Conservation (phyloP, 1,284 basidiomycete genomes). For the Papiliotrema nemorosa region DNA sequence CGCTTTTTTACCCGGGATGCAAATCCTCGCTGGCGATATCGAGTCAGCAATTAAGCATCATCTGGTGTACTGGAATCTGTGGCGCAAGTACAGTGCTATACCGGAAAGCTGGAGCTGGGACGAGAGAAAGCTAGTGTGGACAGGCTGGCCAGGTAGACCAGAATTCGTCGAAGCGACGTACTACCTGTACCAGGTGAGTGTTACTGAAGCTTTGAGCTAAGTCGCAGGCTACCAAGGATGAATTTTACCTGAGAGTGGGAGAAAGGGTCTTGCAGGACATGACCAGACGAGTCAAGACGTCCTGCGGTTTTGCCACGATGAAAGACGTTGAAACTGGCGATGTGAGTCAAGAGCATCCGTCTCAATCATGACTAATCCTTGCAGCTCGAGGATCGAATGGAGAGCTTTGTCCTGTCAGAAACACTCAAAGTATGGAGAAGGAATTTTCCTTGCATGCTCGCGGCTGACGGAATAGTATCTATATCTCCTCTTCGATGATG, state of each 20-base stretch:
- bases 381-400: conserved; percentile 80
- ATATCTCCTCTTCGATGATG: conserved; percentile 82
- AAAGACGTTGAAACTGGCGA: conserved; percentile 71
- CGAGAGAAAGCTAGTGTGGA: conserved; percentile 66
- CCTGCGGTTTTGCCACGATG: conserved; percentile 80
- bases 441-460: neutral
- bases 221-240: conserved; percentile 75
- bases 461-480: conserved; percentile 63
- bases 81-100: conserved; percentile 75
- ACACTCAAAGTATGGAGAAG: conserved; percentile 71
- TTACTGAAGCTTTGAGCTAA: neutral
- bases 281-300: conserved; percentile 66
- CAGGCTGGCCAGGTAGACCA: conserved; percentile 77
- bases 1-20: conserved; percentile 54
- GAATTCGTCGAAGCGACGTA: conserved; percentile 93
- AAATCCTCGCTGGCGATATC: conserved; percentile 83
- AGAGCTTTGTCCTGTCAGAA: conserved; percentile 85
- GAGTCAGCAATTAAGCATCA: conserved; percentile 83
- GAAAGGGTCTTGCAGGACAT: conserved; percentile 78
- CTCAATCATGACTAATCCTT: neutral
- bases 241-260: conserved; percentile 85
- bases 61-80: conserved; percentile 82
- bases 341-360: conserved; percentile 13
- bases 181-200: conserved; percentile 78
- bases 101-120: conserved; percentile 86